Conservation (phyloP, 1,284 basidiomycete genomes). For the Mrakiaceae sp. region DNA sequence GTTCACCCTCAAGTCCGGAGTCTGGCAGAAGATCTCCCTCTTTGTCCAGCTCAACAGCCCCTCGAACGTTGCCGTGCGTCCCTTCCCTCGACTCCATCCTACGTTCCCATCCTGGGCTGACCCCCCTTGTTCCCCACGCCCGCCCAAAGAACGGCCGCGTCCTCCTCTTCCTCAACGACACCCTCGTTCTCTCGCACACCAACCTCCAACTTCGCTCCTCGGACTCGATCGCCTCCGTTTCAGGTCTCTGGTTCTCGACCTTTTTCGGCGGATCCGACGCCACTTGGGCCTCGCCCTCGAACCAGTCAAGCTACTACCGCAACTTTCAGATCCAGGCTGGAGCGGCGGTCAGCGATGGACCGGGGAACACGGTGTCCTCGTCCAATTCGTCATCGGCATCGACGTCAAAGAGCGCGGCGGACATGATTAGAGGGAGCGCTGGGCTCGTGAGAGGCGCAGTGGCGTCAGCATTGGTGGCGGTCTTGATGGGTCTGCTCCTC, state of each 20-base stretch:
- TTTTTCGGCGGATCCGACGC: conserved; percentile 36
- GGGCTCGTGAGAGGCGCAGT: too few relatives aligned
- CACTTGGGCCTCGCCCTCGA: conserved; percentile 28
- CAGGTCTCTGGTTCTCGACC: conserved; percentile 32
- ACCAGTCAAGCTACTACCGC: conserved; percentile 31
- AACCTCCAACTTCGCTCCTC: conserved; percentile 31
- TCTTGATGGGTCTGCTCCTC: too few relatives aligned
- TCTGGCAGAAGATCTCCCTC: conserved; percentile 28
- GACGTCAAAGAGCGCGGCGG: too few relatives aligned
- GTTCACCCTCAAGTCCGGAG: conserved; percentile 30
- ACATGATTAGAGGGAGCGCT: too few relatives aligned
- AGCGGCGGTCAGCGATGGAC: conserved; percentile 3
- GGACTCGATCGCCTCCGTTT: conserved; percentile 23
- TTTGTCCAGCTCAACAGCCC: conserved; percentile 32
- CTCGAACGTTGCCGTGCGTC: conserved; percentile 20
- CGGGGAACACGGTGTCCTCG: conserved; percentile 15
- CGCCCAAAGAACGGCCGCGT: neutral
- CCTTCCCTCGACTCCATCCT: conserved; percentile 25
- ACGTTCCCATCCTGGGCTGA: conserved; percentile 5
- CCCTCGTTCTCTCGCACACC: conserved; percentile 24
- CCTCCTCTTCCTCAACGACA: conserved; percentile 3
- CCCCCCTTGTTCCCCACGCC: neutral
- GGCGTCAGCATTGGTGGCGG: too few relatives aligned
- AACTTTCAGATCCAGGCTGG: conserved; percentile 26
- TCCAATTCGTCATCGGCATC: too few relatives aligned